Conservation (phyloP, 2,329 filamentous ascomycete genomes). For the Venturia oleaginea region DNA sequence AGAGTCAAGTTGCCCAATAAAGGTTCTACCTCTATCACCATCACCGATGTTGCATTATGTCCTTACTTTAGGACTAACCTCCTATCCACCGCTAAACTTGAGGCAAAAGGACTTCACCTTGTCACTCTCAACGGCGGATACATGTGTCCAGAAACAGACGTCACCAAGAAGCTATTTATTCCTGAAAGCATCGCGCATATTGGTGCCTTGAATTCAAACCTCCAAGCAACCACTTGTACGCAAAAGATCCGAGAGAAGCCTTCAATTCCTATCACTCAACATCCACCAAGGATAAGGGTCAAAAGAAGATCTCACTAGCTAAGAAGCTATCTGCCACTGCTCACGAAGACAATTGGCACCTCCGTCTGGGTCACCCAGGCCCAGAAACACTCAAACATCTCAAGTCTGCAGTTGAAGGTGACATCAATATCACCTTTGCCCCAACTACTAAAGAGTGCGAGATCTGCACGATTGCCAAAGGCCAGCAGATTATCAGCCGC, state of each 20-base stretch:
- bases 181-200: neutral
- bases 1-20: no score
- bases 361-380: neutral
- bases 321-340: neutral
- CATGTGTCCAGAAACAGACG: neutral
- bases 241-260: neutral
- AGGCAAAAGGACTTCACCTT: neutral
- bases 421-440: neutral
- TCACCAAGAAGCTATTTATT: neutral
- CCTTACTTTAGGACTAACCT: no score
- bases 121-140: neutral
- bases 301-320: no score
- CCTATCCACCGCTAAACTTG: neutral
- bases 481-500: neutral
- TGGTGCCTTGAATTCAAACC: neutral
- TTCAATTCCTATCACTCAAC: neutral
- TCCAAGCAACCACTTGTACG: neutral
- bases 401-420: neutral
- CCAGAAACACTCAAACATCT: neutral
- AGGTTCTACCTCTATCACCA: no score
- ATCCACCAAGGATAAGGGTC: no score
- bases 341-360: neutral
- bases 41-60: no score
- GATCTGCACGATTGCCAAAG: neutral
- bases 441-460: neutral